Conservation (phyloP, 2,329 filamentous ascomycete genomes). For the Seiridium unicorne region DNA sequence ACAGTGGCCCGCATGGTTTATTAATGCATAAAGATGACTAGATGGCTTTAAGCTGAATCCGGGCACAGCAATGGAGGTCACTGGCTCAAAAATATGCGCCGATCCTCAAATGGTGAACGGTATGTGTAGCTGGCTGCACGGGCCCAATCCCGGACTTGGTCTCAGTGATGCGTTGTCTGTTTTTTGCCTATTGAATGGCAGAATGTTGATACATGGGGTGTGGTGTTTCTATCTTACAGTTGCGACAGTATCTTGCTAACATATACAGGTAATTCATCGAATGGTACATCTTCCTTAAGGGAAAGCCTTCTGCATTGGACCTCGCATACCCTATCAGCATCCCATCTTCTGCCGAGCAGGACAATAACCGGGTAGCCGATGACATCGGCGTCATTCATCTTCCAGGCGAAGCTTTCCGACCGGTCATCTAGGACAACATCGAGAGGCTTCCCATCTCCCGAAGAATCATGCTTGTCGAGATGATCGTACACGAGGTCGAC, state of each 20-base stretch:
- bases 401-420: conserved; percentile 70
- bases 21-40: no score
- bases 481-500: conserved; percentile 60
- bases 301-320: conserved; percentile 73
- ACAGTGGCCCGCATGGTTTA: no score
- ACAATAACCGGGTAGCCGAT: conserved; percentile 85
- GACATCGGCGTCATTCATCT: conserved; percentile 84
- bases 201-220: background rate
- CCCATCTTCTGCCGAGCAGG: conserved; percentile 73
- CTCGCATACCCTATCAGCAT: conserved; percentile 58
- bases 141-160: no score
- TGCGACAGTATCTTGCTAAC: conserved; percentile 45
- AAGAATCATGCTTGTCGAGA: conserved; percentile 33
- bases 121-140: no score
- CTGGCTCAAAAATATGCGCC: no score
- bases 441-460: conserved; percentile 26
- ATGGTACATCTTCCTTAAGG: conserved; percentile 56
- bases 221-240: conserved; percentile 39
- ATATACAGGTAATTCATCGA: conserved; percentile 46
- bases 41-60: no score
- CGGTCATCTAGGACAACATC: conserved; percentile 78
- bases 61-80: no score
- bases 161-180: no score
- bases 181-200: no score
- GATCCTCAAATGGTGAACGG: no score